Evolutionary conservation across 176 grass and related monocot species (phyloP).

Genomic region (Avena sativa): DNA sequence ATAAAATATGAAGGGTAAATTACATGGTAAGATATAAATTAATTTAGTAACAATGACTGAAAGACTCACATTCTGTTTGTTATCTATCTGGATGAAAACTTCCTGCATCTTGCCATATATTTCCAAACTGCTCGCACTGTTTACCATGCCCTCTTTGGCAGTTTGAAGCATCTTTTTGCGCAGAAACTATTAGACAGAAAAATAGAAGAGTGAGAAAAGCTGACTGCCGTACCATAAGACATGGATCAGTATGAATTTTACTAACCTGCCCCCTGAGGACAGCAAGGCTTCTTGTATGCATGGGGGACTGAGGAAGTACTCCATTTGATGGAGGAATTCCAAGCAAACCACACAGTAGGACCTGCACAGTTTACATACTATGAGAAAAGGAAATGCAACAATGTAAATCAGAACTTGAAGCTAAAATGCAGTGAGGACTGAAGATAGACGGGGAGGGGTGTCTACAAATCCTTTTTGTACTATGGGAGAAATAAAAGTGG

Average conservation of each 20-base stretch:
- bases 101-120: conserved; percentile 93
- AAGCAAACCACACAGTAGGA: conserved; percentile 84
- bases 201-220: conserved; percentile 26
- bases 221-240: background rate
- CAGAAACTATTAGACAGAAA: conserved; percentile 56
- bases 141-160: conserved; percentile 69
- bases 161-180: conserved; percentile 85
- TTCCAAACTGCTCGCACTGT: conserved; percentile 62
- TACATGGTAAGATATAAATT: conserved; percentile 1
- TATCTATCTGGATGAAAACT: conserved; percentile 79
- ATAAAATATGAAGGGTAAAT: background rate
- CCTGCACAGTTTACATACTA: conserved; percentile 53
- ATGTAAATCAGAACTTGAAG: background rate
- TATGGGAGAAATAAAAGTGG: conserved; percentile 18
- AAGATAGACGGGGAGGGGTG: conserved; percentile 37
- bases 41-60: conserved; percentile 20
- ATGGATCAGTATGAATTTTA: conserved; percentile 36
- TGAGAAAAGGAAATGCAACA: conserved; percentile 32
- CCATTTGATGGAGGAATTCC: conserved; percentile 97
- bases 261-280: conserved; percentile 87
- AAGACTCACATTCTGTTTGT: conserved; percentile 44
- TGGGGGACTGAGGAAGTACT: conserved; percentile 95
- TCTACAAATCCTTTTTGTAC: conserved; percentile 23
- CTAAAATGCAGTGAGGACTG: background rate
- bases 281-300: conserved; percentile 94